Evolutionary conservation across 2,329 filamentous ascomycete genomes (phyloP), one percentile per base, ranked within the genome.

Genomic region (Myriosclerotinia scirpicola): DNA sequence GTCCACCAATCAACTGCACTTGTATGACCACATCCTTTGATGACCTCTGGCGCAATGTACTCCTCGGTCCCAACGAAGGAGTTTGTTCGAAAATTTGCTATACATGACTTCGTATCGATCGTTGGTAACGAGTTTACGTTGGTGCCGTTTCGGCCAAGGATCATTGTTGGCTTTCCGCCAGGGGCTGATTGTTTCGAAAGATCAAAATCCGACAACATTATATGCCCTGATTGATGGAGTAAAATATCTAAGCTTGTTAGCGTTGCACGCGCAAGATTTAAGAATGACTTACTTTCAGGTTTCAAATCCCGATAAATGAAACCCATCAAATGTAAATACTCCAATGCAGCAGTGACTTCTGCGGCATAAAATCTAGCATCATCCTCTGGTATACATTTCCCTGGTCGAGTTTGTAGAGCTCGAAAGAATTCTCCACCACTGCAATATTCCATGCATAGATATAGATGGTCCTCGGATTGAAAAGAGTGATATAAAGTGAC

Each of bases 1-100:
- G 95, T 99, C 95, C 95, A 99, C 95, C 95, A 99, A 78, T 99
- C 95, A 17, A 99, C 95, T 17, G 95, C 95, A 76, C 94, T 98
- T 9, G 95, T 99, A 79, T 99, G 95, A 34, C 95, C 95, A 76
- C 94, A 97, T 50, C 95, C 95, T 80, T 98, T 98, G 78, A 99
- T 99, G 46, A 99, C 95, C 79, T 99, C 95, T 2, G 95, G 95
- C 0, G 95, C 95, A 76, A 99, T 99, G 78, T 99, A 99, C 78
- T 99, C 95, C 78, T 99, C 95, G 0, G 95, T 99, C 22, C 95
- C 95, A 53, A 99, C 95, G 77, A 99, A 99, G 0, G 93, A 97
- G 76, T 99, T 99, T 22, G 95, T 99, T 66, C 95, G 87, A 84
- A 99, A 99, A 80, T 98, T 95, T 71, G 92, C 92, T 75, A 99